Percentiles rank a stretch among this genome's conserved stretches.
phyloP scores from a whole-genome alignment of 805 yeast genomes.

The Metschnikowia shivogae region DNA sequence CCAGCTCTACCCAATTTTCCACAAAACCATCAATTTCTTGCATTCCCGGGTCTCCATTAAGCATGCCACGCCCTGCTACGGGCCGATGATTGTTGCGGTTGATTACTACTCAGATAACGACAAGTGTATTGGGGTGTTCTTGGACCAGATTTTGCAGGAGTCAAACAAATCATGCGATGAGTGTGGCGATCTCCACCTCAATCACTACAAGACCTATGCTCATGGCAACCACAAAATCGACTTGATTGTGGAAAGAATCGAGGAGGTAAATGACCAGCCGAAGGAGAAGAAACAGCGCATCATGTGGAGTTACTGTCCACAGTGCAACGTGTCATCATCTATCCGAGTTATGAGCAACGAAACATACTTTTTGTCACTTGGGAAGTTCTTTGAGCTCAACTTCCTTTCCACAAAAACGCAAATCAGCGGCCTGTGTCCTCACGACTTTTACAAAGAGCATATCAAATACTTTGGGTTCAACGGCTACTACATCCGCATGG shows the following conservation, averaged over 20 bases:
- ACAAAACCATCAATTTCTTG: conserved; percentile 73
- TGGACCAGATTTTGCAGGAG: conserved; percentile 74
- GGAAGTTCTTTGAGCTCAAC: conserved; percentile 82
- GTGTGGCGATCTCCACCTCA: conserved; percentile 65
- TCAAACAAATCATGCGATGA: conserved; percentile 68
- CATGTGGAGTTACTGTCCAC: conserved; percentile 89
- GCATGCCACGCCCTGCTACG: conserved; percentile 87
- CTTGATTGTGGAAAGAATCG: conserved; percentile 58
- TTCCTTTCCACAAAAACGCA: conserved; percentile 56
- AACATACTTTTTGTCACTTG: conserved; percentile 88
- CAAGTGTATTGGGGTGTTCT: conserved; percentile 80
- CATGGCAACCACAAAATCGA: conserved; percentile 84
- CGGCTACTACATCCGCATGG: conserved; percentile 74
- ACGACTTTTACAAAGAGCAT: conserved; percentile 79
- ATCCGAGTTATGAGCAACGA: conserved; percentile 77
- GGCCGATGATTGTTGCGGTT: conserved; percentile 79
- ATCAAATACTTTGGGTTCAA: conserved; percentile 79
- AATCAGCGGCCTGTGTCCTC: conserved; percentile 55
- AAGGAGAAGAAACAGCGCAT: conserved; percentile 52
- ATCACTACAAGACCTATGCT: conserved; percentile 82
- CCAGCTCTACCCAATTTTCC: conserved; percentile 46
- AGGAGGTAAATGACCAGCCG: conserved; percentile 19
- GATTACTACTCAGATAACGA: conserved; percentile 92
- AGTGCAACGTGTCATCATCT: conserved; percentile 72
- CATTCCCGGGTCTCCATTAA: conserved; percentile 79